Base-by-base conservation (phyloP, 2,329 filamentous ascomycete species). In the Xylariaceae sp. region DNA sequence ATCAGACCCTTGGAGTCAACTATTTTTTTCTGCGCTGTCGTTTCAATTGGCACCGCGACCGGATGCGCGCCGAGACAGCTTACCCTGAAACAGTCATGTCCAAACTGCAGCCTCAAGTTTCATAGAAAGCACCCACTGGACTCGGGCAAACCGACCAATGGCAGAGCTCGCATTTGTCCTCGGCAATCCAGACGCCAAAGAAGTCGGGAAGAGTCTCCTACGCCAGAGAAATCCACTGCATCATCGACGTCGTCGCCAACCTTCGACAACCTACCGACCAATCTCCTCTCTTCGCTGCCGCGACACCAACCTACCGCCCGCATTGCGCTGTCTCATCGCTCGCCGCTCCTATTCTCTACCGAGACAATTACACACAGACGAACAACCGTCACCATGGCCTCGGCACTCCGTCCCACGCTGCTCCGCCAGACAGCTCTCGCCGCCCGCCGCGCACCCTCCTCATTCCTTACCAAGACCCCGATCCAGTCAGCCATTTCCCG, bases 371-470 rank as follows among this genome's bases (percentile, higher is more conserved):
- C 14, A 34, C 14, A 46, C 22, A 36, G 44, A 33, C n/a, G 31
- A 33, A 45, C 18, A 22, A 48, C 42, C 34, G 34, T 46, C 55
- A 42, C 48, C 53, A 84, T 84, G 81, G 80, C 80, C 60, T 83
- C 81, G 51, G 70, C 82, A 64, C 70, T 76, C 65, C 79, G 80
- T 66, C 73, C 80, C 50, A 71, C 75, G 59, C 70, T 83, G 69
- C 74, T 83, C 53, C 75, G 79, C 71, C 80, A 81, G 72, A 71
- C 77, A 47, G 71, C 70, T 59, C 64, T 75, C 61, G 72, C 73
- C 61, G 62, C 69, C 42, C 67, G 70, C 60, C 71, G 73, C 61
- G 58, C 63, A 51, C 60, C 56, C 45, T 59, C 60, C 62, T 65
- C 63, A 61, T 55, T 65, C 65, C 61, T 63, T 48, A 54, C 68